Conservation (phyloP, 2,329 filamentous ascomycete species). For the Lachnellula arida region DNA sequence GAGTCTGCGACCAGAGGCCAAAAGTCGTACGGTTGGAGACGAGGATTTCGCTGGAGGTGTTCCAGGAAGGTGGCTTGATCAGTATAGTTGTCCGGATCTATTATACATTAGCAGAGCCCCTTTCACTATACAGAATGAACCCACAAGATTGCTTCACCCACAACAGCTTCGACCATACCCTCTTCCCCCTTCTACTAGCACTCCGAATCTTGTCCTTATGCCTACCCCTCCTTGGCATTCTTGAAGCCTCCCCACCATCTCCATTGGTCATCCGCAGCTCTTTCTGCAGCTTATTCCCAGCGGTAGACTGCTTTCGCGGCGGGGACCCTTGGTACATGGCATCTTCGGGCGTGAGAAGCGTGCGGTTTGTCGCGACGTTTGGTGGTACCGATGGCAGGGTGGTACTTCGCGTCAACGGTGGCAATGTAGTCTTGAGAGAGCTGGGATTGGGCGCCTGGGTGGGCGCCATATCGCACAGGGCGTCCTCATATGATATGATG, state of each 20-base stretch:
- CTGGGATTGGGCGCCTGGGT: slow-evolving; percentile 21
- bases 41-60: slow-evolving; percentile 89
- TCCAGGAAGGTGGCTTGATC: slow-evolving; percentile 96
- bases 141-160: slow-evolving; percentile 96
- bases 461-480: slow-evolving; percentile 27
- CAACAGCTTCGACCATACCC: slow-evolving; percentile 88
- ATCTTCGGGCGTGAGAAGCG: slow-evolving; percentile 77
- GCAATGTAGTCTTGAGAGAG: slow-evolving; percentile 16
- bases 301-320: slow-evolving; percentile 44
- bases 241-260: slow-evolving; percentile 11
- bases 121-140: slow-evolving; percentile 25
- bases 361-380: slow-evolving; percentile 44
- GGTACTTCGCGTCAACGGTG: slow-evolving; percentile 24
- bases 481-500: slow-evolving; percentile 16
- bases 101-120: slow-evolving; percentile 19
- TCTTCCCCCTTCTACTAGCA: slow-evolving; percentile 56
- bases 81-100: slow-evolving; percentile 97
- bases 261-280: slow-evolving; percentile 32
- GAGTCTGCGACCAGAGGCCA: slow-evolving; percentile 95
- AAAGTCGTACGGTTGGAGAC: slow-evolving; percentile 93
- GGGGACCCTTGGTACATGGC: slow-evolving; percentile 64
- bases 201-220: slow-evolving; percentile 40
- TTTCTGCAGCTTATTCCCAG: slow-evolving; percentile 38
- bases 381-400: slow-evolving; percentile 18
- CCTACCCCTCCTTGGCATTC: slow-evolving; percentile 20